Percentiles rank a stretch among this genome's conserved stretches.
phyloP scores from a whole-genome alignment of 176 grass and related monocot genomes.

The Oryza officinalis region DNA sequence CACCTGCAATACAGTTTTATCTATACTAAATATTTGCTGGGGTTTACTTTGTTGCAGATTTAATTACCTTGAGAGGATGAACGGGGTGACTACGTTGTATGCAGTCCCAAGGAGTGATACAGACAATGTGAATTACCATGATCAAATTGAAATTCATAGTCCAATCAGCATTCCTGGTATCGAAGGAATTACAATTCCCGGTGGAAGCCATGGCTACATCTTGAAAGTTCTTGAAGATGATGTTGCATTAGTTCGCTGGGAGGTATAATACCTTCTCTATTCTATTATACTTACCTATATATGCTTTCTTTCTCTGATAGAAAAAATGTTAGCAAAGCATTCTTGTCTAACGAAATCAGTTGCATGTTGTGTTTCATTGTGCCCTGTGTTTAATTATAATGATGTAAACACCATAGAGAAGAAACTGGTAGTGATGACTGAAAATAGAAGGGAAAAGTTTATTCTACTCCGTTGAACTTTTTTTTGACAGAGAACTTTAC shows the following conservation, averaged over 20 bases:
- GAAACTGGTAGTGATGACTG: not conserved
- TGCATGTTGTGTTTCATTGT: slow-evolving; percentile 14
- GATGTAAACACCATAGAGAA: not conserved
- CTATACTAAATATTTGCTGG: slow-evolving; percentile 15
- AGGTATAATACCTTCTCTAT: slow-evolving; percentile 51
- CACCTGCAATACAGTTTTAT: not conserved
- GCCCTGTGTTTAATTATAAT: not conserved
- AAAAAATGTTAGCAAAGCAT: slow-evolving; percentile 2
- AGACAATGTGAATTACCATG: slow-evolving; percentile 39
- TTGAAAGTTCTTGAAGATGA: slow-evolving; percentile 65
- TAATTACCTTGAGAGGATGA: slow-evolving; percentile 89
- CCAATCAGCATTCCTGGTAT: slow-evolving; percentile 62
- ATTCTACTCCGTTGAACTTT: not conserved
- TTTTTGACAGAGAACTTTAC: not conserved
- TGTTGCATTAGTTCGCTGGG: slow-evolving; percentile 78
- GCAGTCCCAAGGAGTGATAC: slow-evolving; percentile 39
- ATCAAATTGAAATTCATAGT: slow-evolving; percentile 61
- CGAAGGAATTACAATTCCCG: slow-evolving; percentile 67
- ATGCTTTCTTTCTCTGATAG: not conserved
- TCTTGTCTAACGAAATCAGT: slow-evolving; percentile 10
- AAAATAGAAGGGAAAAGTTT: not conserved
- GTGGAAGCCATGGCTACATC: slow-evolving; percentile 68
- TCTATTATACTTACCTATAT: not conserved
- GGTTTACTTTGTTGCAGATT: slow-evolving; percentile 52
- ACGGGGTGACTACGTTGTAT: slow-evolving; percentile 75